Base-by-base conservation (phyloP, 1,284 basidiomycete genomes). In the Mrakiaceae sp. region DNA sequence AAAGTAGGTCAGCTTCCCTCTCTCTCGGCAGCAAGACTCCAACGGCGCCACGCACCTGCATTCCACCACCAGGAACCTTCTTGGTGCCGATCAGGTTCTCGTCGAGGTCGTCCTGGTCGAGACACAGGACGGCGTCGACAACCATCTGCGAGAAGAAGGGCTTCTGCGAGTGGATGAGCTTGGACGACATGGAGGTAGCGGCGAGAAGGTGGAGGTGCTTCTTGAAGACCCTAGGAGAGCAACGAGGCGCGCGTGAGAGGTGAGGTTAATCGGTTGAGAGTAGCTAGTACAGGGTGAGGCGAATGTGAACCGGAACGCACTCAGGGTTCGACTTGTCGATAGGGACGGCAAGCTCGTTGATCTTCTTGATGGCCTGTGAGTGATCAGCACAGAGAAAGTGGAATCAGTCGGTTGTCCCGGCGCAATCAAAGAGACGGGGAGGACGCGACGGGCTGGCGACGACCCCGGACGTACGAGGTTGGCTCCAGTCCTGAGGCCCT, bases 81-180 rank as follows among this genome's bases (percentile, higher is more conserved):
- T 99, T 99, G 71, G 98, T 88, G 43, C 96, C 96, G 71, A 99
- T 98, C 70, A 98, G 82, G 39, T 87, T 90, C 75, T 98, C 93
- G 76, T 99, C 92, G 58, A 98, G 82, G 72, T 97, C 93, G 58
- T 88, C 82, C 73, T 90, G 92, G 78, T 99, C 93, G 56, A 99
- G 81, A 66, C 85, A 90, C 69, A 87, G 83, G 55, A 99, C 93
- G 52, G 96, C 93, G 73, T 98, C 90, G 58, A 99, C 96, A 64
- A 97, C 96, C 94, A 99, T 98, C 70, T 90, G 86, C 46, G 93
- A 88, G 81, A 99, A 99, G 81, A 98, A 99, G 4, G 95, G 94
- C 73, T 96, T 97, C 79, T 98, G 93, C 51, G 92, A 93, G 76
- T 98, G 94, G 71, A 99, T 98, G 68, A 99, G 84, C 79, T 99